Percentiles rank a stretch among this genome's conserved stretches.
phyloP scores from a whole-genome alignment of 768 basidiomycete genomes.

The Rhodocollybia butyracea region DNA sequence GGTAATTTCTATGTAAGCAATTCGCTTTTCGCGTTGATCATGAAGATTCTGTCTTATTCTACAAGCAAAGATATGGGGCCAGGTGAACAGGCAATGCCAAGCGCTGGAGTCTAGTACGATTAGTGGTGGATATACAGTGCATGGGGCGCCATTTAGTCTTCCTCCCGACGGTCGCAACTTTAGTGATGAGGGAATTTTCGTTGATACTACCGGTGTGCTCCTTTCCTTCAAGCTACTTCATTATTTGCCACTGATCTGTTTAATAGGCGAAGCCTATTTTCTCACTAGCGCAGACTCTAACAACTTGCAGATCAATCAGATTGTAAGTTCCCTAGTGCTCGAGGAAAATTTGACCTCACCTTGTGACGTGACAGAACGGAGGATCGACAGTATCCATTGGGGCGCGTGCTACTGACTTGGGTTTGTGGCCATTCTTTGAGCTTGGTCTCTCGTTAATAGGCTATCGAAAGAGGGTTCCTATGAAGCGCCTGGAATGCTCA shows the following conservation, averaged over 20 bases:
- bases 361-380: neutral
- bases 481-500: neutral
- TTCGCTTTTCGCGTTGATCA: neutral
- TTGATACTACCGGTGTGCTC: conserved; percentile 9
- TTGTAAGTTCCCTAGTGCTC: neutral
- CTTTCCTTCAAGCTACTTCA: too few species aligned
- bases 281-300: conserved; percentile 16
- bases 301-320: conserved; percentile 14
- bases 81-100: conserved; percentile 12
- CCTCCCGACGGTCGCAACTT: conserved; percentile 12
- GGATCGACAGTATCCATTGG: conserved; percentile 3
- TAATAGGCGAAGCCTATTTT: conserved; percentile 8
- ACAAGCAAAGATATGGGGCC: conserved; percentile 10
- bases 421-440: neutral
- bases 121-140: conserved; percentile 10
- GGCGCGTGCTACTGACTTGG: neutral
- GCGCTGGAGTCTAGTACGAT: conserved; percentile 8
- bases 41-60: neutral
- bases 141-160: conserved; percentile 11
- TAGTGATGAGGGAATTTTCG: conserved; percentile 15
- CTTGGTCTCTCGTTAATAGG: neutral
- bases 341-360: too few species aligned
- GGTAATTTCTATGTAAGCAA: conserved; percentile 17
- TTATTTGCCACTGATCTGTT: neutral
- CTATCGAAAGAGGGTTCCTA: neutral